A percentile compares a stretch with the other conserved stretches of the same genome.
These are phyloP conservation scores for Guadua angustifolia DNA, from an alignment of 176 grass and related monocot genomes.

Conservation along the genomic window DNA sequence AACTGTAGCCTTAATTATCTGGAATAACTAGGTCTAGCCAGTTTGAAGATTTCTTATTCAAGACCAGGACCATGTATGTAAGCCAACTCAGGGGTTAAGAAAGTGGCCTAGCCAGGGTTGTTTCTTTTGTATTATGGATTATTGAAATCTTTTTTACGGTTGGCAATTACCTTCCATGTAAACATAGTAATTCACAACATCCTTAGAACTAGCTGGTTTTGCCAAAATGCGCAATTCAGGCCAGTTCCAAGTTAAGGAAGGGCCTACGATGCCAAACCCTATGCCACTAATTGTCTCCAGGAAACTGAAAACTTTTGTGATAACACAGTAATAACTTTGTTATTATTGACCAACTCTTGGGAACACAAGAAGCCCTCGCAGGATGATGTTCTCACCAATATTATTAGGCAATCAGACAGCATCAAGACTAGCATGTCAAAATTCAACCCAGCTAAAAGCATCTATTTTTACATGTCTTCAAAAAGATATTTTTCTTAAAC, in stretches of 20 bases:
- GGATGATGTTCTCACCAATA: background rate
- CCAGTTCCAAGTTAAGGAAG: slow-evolving; percentile 17
- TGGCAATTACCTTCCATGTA: background rate
- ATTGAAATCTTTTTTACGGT: background rate
- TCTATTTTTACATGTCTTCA: background rate
- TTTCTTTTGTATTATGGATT: background rate
- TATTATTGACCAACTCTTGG: background rate
- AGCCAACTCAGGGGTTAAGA: background rate
- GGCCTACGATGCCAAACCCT: background rate
- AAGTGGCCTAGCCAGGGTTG: background rate
- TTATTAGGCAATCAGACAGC: background rate
- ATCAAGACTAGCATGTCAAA: background rate
- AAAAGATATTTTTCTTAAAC: background rate
- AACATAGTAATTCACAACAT: background rate
- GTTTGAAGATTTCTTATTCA: background rate
- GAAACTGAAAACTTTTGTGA: background rate
- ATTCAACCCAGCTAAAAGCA: background rate
- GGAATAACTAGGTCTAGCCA: background rate
- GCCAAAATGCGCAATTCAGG: background rate
- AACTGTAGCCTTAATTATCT: background rate
- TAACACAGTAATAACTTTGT: background rate
- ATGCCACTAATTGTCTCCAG: background rate
- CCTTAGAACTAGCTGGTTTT: background rate
- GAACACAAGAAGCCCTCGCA: background rate
- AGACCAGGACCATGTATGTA: background rate